These are phyloP conservation scores for Aspergillus taichungensis DNA, from an alignment of 495 filamentous ascomycete species.

Conservation along the genomic window DNA sequence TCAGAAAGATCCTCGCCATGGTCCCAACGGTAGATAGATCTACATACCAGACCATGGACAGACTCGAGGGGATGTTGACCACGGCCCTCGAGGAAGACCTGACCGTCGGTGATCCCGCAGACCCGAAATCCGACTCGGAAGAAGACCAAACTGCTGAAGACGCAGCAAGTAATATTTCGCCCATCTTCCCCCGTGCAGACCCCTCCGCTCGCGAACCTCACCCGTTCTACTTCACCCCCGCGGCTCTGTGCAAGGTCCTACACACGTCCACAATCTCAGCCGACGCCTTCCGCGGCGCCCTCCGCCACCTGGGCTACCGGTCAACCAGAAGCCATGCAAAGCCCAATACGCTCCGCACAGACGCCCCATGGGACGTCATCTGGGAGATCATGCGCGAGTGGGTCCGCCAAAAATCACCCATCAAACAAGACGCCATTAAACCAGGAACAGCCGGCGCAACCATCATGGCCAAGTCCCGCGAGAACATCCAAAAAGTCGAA, in stretches of 20 bases:
- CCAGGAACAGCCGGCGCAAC: conserved; percentile 58
- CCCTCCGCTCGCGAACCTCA: conserved; percentile 53
- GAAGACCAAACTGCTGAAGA: conserved; percentile 3
- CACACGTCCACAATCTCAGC: conserved; percentile 69
- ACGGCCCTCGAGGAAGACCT: conserved; percentile 72
- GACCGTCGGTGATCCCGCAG: conserved; percentile 13
- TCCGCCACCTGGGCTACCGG: conserved; percentile 69
- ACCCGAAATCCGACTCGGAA: conserved; percentile 1
- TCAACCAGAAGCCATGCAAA: conserved; percentile 79
- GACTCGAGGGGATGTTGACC: conserved; percentile 86
- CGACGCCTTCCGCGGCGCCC: conserved; percentile 66
- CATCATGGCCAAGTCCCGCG: conserved; percentile 45
- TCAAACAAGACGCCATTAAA: conserved; percentile 61
- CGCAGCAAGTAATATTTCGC: conserved; percentile 14
- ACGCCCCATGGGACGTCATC: conserved; percentile 78
- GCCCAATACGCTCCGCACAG: conserved; percentile 79
- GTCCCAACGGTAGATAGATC: conserved; percentile 52
- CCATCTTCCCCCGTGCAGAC: conserved; percentile 36
- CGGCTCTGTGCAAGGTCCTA: conserved; percentile 58
- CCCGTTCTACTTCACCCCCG: conserved; percentile 83
- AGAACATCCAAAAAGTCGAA: conserved; percentile 12
- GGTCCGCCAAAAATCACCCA: conserved; percentile 63
- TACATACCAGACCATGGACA: conserved; percentile 65
- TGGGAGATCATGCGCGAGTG: conserved; percentile 96
- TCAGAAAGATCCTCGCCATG: conserved; percentile 62